These are phyloP conservation scores for Fomitopsis pinicola DNA, from an alignment of 1,284 basidiomycete genomes.

Conservation along the genomic window DNA sequence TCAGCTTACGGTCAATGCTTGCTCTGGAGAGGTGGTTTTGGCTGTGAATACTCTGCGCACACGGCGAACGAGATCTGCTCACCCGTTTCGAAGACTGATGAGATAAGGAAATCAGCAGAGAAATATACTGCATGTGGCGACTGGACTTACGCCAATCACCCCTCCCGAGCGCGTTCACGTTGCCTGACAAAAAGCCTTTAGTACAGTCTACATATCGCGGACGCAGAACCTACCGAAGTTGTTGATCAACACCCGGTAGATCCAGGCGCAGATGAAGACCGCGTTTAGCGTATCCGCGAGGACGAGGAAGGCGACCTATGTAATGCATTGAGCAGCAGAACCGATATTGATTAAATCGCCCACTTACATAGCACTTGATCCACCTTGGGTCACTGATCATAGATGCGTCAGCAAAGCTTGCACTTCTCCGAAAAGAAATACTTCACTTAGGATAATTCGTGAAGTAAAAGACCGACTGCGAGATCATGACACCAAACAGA, in stretches of 20 bases:
- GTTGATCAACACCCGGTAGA: background rate
- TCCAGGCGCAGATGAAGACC: background rate
- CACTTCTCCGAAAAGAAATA: no score
- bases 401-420: background rate
- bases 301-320: background rate
- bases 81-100: background rate
- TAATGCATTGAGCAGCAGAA: background rate
- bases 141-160: background rate
- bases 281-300: background rate
- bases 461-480: conserved; percentile 1
- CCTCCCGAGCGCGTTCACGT: background rate
- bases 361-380: background rate
- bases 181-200: background rate
- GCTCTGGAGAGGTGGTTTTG: background rate
- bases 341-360: no score
- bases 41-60: no score
- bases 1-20: background rate
- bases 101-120: background rate
- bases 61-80: no score
- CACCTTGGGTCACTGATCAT: background rate
- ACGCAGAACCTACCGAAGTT: background rate
- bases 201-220: background rate
- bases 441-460: background rate
- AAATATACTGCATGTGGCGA: background rate
- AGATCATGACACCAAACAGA: background rate